Conservation (phyloP, 2,329 filamentous ascomycete species). For the Claviceps monticola region DNA sequence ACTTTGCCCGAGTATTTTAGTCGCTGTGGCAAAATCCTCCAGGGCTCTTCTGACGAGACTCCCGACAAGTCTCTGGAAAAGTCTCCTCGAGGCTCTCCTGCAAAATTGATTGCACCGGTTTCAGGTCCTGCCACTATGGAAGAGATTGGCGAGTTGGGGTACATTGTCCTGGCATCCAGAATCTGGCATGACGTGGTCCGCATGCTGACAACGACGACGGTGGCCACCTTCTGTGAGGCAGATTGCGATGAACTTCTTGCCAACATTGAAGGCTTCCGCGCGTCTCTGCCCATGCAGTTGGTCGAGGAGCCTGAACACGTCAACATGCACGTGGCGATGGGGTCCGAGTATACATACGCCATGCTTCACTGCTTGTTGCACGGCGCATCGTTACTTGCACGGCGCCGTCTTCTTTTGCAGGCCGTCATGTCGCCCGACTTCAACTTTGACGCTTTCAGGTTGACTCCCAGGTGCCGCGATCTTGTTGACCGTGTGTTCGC, state of each 20-base stretch:
- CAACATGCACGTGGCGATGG: conserved; percentile 50
- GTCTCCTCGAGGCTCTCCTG: too few species aligned
- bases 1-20: conserved; percentile 33
- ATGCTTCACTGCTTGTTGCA: conserved; percentile 49
- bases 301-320: conserved; percentile 48
- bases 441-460: conserved; percentile 38
- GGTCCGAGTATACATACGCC: conserved; percentile 47
- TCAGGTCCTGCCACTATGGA: conserved; percentile 25
- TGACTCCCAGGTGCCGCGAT: conserved; percentile 34
- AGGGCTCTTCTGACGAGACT: too few species aligned
- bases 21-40: conserved; percentile 4
- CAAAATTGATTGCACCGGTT: conserved; percentile 15
- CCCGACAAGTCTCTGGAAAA: too few species aligned
- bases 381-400: conserved; percentile 46
- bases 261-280: conserved; percentile 41
- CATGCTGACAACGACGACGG: conserved; percentile 42
- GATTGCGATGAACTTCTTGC: conserved; percentile 36
- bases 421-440: conserved; percentile 39
- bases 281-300: conserved; percentile 43
- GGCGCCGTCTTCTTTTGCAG: conserved; percentile 44
- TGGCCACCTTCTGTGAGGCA: conserved; percentile 39
- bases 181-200: conserved; percentile 49
- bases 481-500: conserved; percentile 43
- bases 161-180: conserved; percentile 46
- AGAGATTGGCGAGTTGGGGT: conserved; percentile 47